Percentiles rank a stretch among this genome's conserved stretches.
These are phyloP conservation scores for Sclerotinia minor DNA, from an alignment of 2,329 filamentous ascomycete species.

Conservation along the genomic window DNA sequence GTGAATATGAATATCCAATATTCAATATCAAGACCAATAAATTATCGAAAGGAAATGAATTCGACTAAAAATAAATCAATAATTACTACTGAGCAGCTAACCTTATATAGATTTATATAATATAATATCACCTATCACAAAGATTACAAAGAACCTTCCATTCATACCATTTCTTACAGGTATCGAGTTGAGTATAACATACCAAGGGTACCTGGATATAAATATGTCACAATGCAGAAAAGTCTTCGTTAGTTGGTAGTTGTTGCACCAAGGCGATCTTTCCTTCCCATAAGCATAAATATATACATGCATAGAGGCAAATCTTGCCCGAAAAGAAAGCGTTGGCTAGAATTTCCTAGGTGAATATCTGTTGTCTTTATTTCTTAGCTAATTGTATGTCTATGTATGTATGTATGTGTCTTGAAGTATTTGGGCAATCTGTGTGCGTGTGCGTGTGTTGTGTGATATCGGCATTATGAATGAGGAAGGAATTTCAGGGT, in stretches of 20 bases:
- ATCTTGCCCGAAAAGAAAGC: not conserved
- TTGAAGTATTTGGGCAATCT: not conserved
- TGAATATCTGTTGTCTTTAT: not conserved
- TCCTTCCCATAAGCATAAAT: too few relatives aligned
- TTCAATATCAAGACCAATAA: not conserved
- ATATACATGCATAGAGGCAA: not conserved
- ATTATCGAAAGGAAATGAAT: too few relatives aligned
- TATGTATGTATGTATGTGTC: too few relatives aligned
- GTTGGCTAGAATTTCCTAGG: not conserved
- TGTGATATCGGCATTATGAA: too few relatives aligned
- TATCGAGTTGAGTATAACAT: not conserved
- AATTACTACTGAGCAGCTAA: too few relatives aligned
- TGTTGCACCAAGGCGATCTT: not conserved
- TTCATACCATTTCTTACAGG: not conserved
- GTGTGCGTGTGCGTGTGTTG: not conserved
- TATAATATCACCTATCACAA: not conserved
- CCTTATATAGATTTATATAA: not conserved
- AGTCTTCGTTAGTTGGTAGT: not conserved
- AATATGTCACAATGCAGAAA: conserved; percentile 9
- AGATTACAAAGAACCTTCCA: too few relatives aligned
- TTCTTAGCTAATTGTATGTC: not conserved
- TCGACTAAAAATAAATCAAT: not conserved
- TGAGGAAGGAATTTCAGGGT: too few relatives aligned
- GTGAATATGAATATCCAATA: not conserved
- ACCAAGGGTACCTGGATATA: not conserved